Evolutionary conservation across 73 alveolate species (phyloP).

Genomic region (Paramecium sonneborni): DNA sequence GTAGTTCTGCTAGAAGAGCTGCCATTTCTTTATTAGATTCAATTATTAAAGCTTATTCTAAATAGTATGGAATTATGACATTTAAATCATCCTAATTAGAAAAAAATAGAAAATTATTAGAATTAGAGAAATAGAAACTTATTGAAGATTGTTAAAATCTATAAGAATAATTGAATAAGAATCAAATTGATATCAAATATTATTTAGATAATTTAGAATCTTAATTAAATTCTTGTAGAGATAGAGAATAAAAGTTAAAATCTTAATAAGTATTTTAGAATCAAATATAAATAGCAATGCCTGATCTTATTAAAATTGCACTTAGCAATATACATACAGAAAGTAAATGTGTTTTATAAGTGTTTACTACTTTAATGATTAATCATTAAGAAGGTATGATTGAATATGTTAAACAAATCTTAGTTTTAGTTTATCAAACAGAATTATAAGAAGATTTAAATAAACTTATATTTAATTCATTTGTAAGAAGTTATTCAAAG

Average conservation of each 20-base stretch:
- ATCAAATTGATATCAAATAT: not conserved
- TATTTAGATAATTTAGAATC: not conserved
- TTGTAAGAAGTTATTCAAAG: not conserved
- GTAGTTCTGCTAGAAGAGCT: slow-evolving; percentile 34
- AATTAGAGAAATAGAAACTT: not conserved
- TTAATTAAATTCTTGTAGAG: not conserved
- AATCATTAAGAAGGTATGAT: not conserved
- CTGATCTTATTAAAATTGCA: not conserved
- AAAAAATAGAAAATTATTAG: not conserved
- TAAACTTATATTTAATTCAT: not conserved
- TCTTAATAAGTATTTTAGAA: not conserved
- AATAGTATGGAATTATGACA: not conserved
- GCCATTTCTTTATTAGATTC: not conserved
- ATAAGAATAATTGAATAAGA: not conserved
- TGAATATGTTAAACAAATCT: not conserved
- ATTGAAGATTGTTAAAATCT: not conserved
- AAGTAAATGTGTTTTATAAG: not conserved
- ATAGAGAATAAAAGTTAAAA: not conserved
- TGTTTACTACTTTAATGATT: not conserved
- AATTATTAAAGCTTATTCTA: not conserved
- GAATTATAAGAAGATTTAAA: not conserved
- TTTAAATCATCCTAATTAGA: not conserved
- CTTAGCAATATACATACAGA: not conserved
- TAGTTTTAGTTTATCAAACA: not conserved
- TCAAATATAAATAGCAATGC: not conserved